These are phyloP conservation scores for Millerozyma acaciae DNA, from an alignment of 805 yeast species.

Conservation along the genomic window DNA sequence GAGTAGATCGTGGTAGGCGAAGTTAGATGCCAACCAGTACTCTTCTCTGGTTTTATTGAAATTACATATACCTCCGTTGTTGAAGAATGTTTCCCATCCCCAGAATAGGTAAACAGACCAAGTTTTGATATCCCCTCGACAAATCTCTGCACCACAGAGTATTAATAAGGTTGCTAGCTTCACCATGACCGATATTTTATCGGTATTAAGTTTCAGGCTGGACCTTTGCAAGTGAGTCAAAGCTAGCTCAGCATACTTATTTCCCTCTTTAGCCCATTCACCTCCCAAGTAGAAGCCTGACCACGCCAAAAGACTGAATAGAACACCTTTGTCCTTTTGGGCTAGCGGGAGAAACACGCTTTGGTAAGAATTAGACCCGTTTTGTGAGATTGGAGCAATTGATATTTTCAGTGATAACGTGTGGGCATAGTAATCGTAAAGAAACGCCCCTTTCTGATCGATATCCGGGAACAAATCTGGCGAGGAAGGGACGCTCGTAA, in stretches of 20 bases:
- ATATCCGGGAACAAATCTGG: slow-evolving; percentile 24
- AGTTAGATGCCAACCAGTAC: slow-evolving; percentile 72
- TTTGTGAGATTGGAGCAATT: slow-evolving; percentile 42
- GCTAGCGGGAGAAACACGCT: slow-evolving; percentile 55
- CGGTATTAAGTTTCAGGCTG: slow-evolving; percentile 18
- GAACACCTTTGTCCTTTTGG: slow-evolving; percentile 46
- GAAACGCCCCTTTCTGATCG: slow-evolving; percentile 29
- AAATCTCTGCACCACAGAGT: slow-evolving; percentile 75
- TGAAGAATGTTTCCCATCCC: slow-evolving; percentile 60
- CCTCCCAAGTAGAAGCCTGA: slow-evolving; percentile 49
- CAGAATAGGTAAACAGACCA: slow-evolving; percentile 67
- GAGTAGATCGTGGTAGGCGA: slow-evolving; percentile 76
- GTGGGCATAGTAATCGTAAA: slow-evolving; percentile 49
- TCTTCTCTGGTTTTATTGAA: slow-evolving; percentile 52
- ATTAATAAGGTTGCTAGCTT: slow-evolving; percentile 65
- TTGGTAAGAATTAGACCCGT: slow-evolving; percentile 47
- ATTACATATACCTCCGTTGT: slow-evolving; percentile 60
- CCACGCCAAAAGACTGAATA: slow-evolving; percentile 54
- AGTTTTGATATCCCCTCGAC: slow-evolving; percentile 73
- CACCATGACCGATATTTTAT: slow-evolving; percentile 33
- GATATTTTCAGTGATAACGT: slow-evolving; percentile 40
- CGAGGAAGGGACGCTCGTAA: slow-evolving; percentile 23
- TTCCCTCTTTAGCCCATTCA: slow-evolving; percentile 46
- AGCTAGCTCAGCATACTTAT: slow-evolving; percentile 45
- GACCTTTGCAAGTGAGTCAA: slow-evolving; percentile 34